Base-by-base conservation (phyloP, 441 rosid genomes). In the Brassica balearica region DNA sequence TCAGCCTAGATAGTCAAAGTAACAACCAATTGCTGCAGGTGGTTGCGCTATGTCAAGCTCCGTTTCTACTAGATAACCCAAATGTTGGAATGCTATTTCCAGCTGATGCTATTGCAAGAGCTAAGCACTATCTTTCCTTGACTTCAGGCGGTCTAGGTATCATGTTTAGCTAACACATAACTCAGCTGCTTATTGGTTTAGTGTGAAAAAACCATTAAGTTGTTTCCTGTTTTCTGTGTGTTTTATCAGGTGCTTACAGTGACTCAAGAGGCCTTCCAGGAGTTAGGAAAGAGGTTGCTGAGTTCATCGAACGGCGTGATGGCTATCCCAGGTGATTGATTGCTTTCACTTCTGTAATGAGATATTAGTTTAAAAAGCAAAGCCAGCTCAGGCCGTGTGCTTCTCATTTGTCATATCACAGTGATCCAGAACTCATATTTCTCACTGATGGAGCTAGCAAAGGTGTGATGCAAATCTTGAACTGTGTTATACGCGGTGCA, bases 391-490 rank as follows among this genome's bases (percentile, higher is more conserved):
- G 48, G 48, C 12, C 48, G 2, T 41, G 0, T 41, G 48, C 48
- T 41, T 41, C 12, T 71, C 2, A 4, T 61, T 60, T 20, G 27
- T 14, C 17, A 48, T 46, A 69, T 77, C 66, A 76, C 90, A 90
- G 99, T 80, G 97, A 95, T 72, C 97, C 97, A 25, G 27, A 25
- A 25, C 27, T 25, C 27, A 25, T 25, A 25, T 25, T 25, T 25
- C 27, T 25, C 27, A 25, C 27, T 25, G 27, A 91, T 85, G 99
- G 98, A 82, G 99, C 99, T 8, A 93, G 99, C 88, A 95, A 92
- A 88, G 98, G 97, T 85, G 97, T 95, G 66, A 95, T 92, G 98
- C 97, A 93, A 85, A 92, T 90, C 78, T 83, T 93, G 87, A 92
- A 89, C 73, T 81, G 92, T 58, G 82, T 93, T 55, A 95, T 95